These are phyloP conservation scores for Saksenaea vasiformis DNA, from an alignment of 371 early-diverging fungal species.

Conservation along the genomic window DNA sequence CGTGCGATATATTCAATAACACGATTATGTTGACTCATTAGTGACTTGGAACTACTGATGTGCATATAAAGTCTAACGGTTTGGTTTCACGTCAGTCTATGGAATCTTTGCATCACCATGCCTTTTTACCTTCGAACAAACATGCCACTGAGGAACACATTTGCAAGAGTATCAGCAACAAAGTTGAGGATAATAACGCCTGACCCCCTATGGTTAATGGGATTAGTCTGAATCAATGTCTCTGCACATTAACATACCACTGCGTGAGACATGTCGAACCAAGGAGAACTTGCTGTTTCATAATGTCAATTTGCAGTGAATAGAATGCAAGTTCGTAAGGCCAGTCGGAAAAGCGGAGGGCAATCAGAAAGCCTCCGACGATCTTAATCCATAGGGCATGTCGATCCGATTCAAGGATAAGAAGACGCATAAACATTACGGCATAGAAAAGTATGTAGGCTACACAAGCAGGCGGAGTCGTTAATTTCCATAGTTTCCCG, in stretches of 20 bases:
- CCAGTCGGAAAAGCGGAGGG: conserved; percentile 48
- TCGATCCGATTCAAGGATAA: conserved; percentile 39
- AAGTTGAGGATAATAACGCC: conserved; percentile 52
- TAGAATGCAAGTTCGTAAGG: conserved; percentile 44
- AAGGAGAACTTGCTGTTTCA: conserved; percentile 22
- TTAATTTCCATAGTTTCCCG: background rate
- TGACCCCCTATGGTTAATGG: conserved; percentile 23
- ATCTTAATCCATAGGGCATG: conserved; percentile 37
- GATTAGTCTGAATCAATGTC: background rate
- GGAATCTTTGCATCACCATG: background rate
- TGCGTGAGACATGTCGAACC: conserved; percentile 38
- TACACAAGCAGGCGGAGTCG: conserved; percentile 2
- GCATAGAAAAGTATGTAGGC: conserved; percentile 38
- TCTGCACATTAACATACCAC: conserved; percentile 17
- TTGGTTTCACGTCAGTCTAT: no score
- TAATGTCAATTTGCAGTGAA: conserved; percentile 23
- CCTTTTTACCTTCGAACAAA: conserved; percentile 44
- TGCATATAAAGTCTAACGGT: conserved; percentile 44
- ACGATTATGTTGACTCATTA: conserved; percentile 39
- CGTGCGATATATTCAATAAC: conserved; percentile 49
- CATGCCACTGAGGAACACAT: conserved; percentile 49
- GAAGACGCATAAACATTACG: conserved; percentile 42
- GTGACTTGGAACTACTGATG: conserved; percentile 25
- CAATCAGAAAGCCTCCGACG: conserved; percentile 30
- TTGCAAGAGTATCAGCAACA: conserved; percentile 40